Evolutionary conservation across 2,329 filamentous ascomycete species (phyloP).

Genomic region (Arthrobotrys musiformis): DNA sequence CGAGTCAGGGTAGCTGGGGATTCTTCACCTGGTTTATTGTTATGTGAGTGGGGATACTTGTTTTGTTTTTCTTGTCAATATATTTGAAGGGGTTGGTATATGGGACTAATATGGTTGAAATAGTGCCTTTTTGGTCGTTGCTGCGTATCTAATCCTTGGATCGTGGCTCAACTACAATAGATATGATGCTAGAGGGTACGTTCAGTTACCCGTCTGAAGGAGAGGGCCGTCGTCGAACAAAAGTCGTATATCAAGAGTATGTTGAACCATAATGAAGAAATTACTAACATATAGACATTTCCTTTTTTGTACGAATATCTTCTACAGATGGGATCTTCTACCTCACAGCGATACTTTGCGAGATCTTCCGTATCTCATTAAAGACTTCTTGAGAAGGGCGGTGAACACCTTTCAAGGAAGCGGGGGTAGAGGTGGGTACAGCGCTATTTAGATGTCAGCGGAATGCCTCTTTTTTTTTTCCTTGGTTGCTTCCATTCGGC

Average conservation of each 20-base stretch:
- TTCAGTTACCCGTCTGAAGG: slow-evolving; percentile 54
- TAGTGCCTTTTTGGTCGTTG: slow-evolving; percentile 84
- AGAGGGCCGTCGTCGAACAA: slow-evolving; percentile 32
- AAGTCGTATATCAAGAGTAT: slow-evolving; percentile 47
- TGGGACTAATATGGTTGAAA: slow-evolving; percentile 16
- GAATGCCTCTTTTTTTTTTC: slow-evolving; percentile 6
- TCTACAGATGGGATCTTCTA: slow-evolving; percentile 81
- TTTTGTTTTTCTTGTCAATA: neutral
- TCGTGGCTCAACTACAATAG: slow-evolving; percentile 99
- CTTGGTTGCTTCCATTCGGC: slow-evolving; percentile 5
- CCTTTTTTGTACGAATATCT: slow-evolving; percentile 40
- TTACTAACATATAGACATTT: slow-evolving; percentile 55
- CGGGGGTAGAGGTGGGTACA: slow-evolving; percentile 87
- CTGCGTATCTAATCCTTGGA: slow-evolving; percentile 94
- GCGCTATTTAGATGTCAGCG: slow-evolving; percentile 75
- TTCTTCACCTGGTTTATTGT: slow-evolving; percentile 98
- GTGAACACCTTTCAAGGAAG: slow-evolving; percentile 82
- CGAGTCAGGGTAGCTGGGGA: slow-evolving; percentile 75
- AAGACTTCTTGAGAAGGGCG: slow-evolving; percentile 84
- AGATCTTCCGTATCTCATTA: slow-evolving; percentile 89
- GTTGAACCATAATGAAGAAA: slow-evolving; percentile 30
- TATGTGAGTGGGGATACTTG: slow-evolving; percentile 72
- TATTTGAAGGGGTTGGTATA: neutral
- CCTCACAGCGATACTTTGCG: slow-evolving; percentile 92
- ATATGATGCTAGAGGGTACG: slow-evolving; percentile 79